Evolutionary conservation across 2,329 filamentous ascomycete genomes (phyloP), one percentile per base, ranked within the genome.

Genomic region (Byssothecium circinans): DNA sequence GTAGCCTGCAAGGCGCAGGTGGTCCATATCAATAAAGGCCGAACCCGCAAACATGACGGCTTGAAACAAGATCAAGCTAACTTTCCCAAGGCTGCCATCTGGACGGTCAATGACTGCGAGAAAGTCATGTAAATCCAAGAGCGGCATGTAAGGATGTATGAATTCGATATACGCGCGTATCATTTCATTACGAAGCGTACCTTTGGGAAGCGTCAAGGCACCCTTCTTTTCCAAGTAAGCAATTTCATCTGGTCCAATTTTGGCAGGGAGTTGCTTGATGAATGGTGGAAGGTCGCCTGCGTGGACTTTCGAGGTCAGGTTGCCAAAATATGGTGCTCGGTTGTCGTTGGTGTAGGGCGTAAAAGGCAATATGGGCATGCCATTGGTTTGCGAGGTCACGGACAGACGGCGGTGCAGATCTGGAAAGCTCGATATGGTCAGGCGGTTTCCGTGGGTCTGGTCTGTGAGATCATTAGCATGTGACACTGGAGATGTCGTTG

Each of bases 21-120:
- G 79, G 47, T 86, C 82, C 74, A 90, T 86, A 60, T 94, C 89
- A 47, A 96, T 86, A 67, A 94, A 96, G 0, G 91, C 90, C 2
- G 88, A 88, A 1, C 88, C 91, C 1, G 90, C 87, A 68, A 96
- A 97, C 89, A 96, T 95, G 62, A 96, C 87, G 10, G 91, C 88
- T 67, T 96, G 92, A 71, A 95, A 96, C 2, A 96, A 76, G 49
- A 96, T 82, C 60, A 97, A 75, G 73, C 91, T 96, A 62, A 91
- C 80, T 65, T 84, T 85, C 8, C 86, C 85, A 57, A 82, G 79
- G 38, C 81, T 78, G 12, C 88, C 88, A 67, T 94, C 87, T 10
- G 80, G 77, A 47, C 79, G 77, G 60, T 85, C 82, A 54, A 91
- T 79, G 36, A 81, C 78, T 41, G 75, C 69, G 8, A 85, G 64